Evolutionary conservation across 2,329 filamentous ascomycete species (phyloP).

Genomic region (Penicillium sp.): DNA sequence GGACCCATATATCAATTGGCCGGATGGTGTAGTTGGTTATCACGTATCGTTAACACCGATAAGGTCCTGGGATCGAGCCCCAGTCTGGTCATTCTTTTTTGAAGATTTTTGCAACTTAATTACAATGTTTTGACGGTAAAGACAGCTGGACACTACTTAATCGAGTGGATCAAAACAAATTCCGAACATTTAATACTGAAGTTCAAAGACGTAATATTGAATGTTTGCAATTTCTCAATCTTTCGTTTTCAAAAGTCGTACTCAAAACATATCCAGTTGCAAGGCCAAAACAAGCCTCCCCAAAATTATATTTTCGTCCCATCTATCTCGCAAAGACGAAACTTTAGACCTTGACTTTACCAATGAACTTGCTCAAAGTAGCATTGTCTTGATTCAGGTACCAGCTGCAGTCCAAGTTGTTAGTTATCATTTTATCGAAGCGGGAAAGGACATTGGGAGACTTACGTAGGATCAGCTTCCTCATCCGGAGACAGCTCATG

Average conservation of each 20-base stretch:
- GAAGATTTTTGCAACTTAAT: background rate
- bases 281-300: background rate
- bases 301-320: background rate
- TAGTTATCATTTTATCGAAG: background rate
- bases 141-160: too few species aligned
- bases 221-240: background rate
- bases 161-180: background rate
- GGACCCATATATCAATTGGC: too few species aligned
- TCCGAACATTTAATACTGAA: background rate
- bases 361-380: background rate
- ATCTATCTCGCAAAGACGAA: background rate
- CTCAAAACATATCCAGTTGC: background rate
- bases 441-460: background rate
- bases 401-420: background rate
- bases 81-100: constrained; percentile 20
- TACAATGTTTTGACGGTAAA: too few species aligned
- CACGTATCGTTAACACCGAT: constrained; percentile 27
- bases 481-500: background rate
- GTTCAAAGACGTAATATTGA: background rate
- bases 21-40: too few species aligned
- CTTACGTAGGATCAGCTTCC: background rate
- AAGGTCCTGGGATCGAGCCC: constrained; percentile 35
- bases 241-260: background rate
- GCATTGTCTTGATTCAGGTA: background rate
- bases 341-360: background rate